Evolutionary conservation across 176 grass and related monocot genomes (phyloP).

Genomic region (Triticum dicoccoides): DNA sequence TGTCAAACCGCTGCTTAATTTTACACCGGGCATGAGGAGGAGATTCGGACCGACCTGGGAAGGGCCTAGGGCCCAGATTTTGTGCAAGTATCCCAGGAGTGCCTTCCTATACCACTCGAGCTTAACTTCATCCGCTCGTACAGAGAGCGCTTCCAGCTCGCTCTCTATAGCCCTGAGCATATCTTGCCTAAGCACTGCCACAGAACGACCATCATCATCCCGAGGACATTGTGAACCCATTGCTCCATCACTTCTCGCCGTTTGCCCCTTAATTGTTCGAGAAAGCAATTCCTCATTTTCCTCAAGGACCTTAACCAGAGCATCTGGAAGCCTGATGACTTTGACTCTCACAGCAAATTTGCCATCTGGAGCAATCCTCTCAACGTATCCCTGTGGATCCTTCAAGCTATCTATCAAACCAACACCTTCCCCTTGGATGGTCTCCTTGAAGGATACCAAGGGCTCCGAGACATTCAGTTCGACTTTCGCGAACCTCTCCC

Average conservation of each 20-base stretch:
- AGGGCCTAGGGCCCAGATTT: constrained; percentile 56
- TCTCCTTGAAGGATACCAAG: constrained; percentile 89
- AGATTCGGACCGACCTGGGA: not conserved
- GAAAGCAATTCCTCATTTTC: constrained; percentile 70
- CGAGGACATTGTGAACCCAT: constrained; percentile 30
- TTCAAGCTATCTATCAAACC: constrained; percentile 43
- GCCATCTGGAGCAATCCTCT: constrained; percentile 78
- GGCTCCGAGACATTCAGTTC: constrained; percentile 75
- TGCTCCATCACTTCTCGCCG: constrained; percentile 38
- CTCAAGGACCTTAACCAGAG: constrained; percentile 74
- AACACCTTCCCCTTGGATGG: constrained; percentile 68
- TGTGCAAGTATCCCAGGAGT: constrained; percentile 57
- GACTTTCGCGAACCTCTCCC: constrained; percentile 93
- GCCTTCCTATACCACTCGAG: constrained; percentile 49
- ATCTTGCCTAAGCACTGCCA: constrained; percentile 48
- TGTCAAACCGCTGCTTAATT: not conserved
- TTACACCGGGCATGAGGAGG: not conserved
- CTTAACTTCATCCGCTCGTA: constrained; percentile 59
- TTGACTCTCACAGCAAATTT: constrained; percentile 74
- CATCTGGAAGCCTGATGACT: constrained; percentile 67
- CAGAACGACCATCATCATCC: constrained; percentile 44
- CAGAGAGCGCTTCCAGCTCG: constrained; percentile 59
- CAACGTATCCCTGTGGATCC: constrained; percentile 40
- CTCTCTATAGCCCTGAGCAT: constrained; percentile 71
- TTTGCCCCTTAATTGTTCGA: constrained; percentile 71